Percentiles rank a stretch among this genome's conserved stretches.
Evolutionary conservation across 108 stramenopile genomes (phyloP).

Genomic region (Pseudonitzschia multiseries): DNA sequence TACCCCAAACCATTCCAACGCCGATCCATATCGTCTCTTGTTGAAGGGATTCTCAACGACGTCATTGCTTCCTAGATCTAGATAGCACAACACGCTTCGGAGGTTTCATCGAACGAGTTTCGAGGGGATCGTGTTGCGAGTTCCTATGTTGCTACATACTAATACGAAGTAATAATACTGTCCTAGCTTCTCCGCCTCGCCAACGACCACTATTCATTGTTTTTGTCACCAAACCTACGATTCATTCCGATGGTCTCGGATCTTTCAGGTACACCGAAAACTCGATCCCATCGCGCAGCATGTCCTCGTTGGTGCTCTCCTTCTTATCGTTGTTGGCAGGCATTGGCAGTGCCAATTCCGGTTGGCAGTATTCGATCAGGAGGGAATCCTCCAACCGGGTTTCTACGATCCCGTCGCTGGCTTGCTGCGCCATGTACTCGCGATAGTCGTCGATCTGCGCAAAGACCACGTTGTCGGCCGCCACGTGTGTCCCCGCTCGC

Average conservation of each 20-base stretch:
- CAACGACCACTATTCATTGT: too few relatives aligned
- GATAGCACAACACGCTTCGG: too few relatives aligned
- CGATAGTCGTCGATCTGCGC: constrained; percentile 72
- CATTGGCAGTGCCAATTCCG: constrained; percentile 13
- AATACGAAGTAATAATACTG: too few relatives aligned
- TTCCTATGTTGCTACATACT: too few relatives aligned
- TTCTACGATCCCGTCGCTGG: constrained; percentile 48
- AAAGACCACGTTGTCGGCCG: constrained; percentile 90
- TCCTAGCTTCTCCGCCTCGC: too few relatives aligned
- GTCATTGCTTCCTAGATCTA: too few relatives aligned
- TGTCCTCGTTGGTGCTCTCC: not conserved
- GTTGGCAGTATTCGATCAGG: constrained; percentile 59
- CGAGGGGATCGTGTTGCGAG: too few relatives aligned
- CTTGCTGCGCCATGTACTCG: constrained; percentile 49
- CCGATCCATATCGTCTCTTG: too few relatives aligned
- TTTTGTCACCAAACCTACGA: too few relatives aligned
- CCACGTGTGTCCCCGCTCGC: constrained; percentile 54
- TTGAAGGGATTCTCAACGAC: too few relatives aligned
- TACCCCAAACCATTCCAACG: too few relatives aligned
- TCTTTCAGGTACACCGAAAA: constrained; percentile 20
- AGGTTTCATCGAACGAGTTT: too few relatives aligned
- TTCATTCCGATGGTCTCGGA: not conserved
- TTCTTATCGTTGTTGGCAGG: not conserved
- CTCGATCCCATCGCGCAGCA: constrained; percentile 17
- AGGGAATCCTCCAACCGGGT: constrained; percentile 51